phyloP scores from a whole-genome alignment of 176 grass and related monocot species.

The Leersia perrieri region DNA sequence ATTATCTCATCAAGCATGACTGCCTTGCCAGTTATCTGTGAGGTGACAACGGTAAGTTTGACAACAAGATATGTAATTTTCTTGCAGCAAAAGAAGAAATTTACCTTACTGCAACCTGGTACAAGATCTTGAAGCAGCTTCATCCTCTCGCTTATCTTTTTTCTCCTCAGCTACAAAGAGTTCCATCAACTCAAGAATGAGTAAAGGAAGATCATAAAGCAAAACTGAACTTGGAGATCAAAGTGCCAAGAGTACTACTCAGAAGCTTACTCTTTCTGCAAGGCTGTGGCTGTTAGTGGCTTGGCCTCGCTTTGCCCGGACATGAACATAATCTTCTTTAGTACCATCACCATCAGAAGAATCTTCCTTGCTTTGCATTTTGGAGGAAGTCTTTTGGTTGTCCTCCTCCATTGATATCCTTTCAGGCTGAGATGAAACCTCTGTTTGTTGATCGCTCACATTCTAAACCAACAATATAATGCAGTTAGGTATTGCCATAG shows the following conservation, averaged over 20 bases:
- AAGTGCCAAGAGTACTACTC: not conserved
- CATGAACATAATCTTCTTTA: conserved; percentile 88
- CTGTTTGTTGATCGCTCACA: conserved; percentile 47
- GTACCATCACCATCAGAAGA: conserved; percentile 53
- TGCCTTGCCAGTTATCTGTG: conserved; percentile 90
- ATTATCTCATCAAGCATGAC: conserved; percentile 99
- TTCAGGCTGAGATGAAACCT: conserved; percentile 46
- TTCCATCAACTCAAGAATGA: conserved; percentile 41
- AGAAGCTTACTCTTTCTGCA: conserved; percentile 83
- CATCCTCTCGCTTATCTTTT: conserved; percentile 99
- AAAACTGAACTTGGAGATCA: conserved; percentile 20
- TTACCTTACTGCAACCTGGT: conserved; percentile 92
- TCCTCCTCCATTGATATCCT: conserved; percentile 43
- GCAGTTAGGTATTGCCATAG: conserved; percentile 11
- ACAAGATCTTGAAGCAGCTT: conserved; percentile 99
- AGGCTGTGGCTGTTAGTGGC: conserved; percentile 98
- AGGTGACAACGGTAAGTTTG: conserved; percentile 17
- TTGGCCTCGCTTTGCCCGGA: conserved; percentile 90
- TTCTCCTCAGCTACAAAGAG: conserved; percentile 72
- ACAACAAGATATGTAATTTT: not conserved
- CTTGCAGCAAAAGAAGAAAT: not conserved
- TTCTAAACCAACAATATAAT: conserved; percentile 35
- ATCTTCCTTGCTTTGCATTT: conserved; percentile 52
- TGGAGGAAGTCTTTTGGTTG: conserved; percentile 39
- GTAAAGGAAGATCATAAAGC: conserved; percentile 11